These are phyloP conservation scores for Pelargonium australe DNA, from an alignment of 441 rosid species.

Conservation along the genomic window DNA sequence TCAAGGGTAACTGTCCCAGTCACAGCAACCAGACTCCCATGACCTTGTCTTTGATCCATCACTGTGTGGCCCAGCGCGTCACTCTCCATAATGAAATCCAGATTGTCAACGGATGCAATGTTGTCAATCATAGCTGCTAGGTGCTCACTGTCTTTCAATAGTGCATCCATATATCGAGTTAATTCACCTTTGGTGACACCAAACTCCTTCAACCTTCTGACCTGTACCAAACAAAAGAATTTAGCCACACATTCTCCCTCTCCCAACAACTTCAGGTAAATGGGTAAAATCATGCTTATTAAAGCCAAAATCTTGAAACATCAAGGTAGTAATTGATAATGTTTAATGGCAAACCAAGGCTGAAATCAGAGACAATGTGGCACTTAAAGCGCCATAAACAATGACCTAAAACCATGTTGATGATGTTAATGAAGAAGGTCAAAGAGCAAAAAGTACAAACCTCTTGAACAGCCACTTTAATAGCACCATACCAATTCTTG, in stretches of 20 bases:
- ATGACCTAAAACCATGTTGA: slow-evolving; percentile 9
- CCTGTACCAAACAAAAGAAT: slow-evolving; percentile 41
- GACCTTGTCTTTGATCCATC: slow-evolving; percentile 98
- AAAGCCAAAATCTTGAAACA: background rate
- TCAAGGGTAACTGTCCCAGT: slow-evolving; percentile 89
- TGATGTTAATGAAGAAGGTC: slow-evolving; percentile 2
- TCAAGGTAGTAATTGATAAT: background rate
- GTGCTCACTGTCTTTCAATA: slow-evolving; percentile 97
- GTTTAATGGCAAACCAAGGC: slow-evolving; percentile 5
- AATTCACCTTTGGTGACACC: slow-evolving; percentile 98
- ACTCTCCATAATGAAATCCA: slow-evolving; percentile 98
- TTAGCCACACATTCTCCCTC: background rate
- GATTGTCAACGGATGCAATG: slow-evolving; percentile 96
- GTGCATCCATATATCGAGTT: slow-evolving; percentile 95
- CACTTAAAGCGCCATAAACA: background rate
- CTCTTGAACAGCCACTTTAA: slow-evolving; percentile 96
- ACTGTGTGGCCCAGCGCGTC: slow-evolving; percentile 91
- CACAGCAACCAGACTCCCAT: slow-evolving; percentile 81
- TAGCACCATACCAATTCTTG: slow-evolving; percentile 92
- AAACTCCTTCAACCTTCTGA: slow-evolving; percentile 95
- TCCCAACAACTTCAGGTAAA: background rate
- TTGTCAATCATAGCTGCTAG: slow-evolving; percentile 97
- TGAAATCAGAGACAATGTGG: background rate
- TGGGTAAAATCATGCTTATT: background rate
- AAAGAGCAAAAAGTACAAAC: slow-evolving; percentile 37